Evolutionary conservation across 148 eudicot genomes (phyloP), one percentile per base, ranked within the genome.

Genomic region (Cornus florida): DNA sequence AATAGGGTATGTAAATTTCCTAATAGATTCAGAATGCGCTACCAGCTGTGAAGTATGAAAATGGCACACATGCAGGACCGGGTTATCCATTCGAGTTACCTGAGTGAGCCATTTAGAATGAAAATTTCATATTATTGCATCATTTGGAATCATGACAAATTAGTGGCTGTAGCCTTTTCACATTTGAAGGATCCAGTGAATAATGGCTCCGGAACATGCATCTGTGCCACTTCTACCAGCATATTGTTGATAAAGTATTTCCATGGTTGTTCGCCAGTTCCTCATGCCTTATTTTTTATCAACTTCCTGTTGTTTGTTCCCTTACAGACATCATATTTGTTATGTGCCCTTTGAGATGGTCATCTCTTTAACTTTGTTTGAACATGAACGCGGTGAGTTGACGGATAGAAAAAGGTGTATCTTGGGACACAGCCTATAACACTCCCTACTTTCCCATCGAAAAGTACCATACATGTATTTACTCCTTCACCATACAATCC

Each of bases 401-500:
- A 78, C 95, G 35, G 97, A 95, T 83, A 83, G 97, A 95, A 93
- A 76, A 95, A 95, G 84, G 97, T 93, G 59, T 95, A 97, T 57
- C 89, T 95, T 77, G 97, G 97, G 68, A 93, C 99, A 73, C 99
- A 95, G 46, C 97, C 97, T 33, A 95, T 95, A 48, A 89, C 94
- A 17, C 96, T 95, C 14, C 83, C 93, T 56, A 95, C 99, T 39
- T 95, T 95, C 79, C 88, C 97, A 71, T 95, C 99, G 20, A 95
- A 95, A 86, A 93, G 88, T 90, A 81, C 97, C 2, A 92, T 92
- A 46, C 97, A 95, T 77, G 99, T 95, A 23, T 95, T 95, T 87
- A 97, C 99, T 78, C 94, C 99, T 60, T 95, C 99, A 33, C 97
- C n/a, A n/a, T n/a, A 95, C 84, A 89, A 97, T 50, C 99, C 99